These are phyloP conservation scores for Citrus reticulata DNA, from an alignment of 345 rosid genomes.

Conservation along the genomic window DNA sequence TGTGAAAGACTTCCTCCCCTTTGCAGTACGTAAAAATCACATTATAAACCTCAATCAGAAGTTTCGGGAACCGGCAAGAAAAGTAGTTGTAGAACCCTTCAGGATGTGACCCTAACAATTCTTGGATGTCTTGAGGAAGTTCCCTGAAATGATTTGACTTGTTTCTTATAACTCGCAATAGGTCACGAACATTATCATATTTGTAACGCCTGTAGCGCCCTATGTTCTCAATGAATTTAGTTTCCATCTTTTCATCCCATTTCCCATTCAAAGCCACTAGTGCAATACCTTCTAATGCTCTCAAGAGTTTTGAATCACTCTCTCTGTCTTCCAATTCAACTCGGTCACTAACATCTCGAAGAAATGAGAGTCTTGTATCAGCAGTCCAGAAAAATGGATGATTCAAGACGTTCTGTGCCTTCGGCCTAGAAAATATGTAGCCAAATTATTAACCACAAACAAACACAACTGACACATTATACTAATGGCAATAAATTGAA, in stretches of 20 bases:
- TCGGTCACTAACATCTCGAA: constrained; percentile 68
- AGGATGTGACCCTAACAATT: constrained; percentile 58
- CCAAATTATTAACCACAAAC: neutral
- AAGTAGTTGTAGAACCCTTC: constrained; percentile 67
- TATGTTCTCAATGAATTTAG: constrained; percentile 50
- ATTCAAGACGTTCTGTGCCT: constrained; percentile 40
- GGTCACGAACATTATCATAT: constrained; percentile 59
- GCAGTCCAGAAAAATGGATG: constrained; percentile 77
- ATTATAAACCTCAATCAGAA: constrained; percentile 68
- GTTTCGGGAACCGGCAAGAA: constrained; percentile 59
- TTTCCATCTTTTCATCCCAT: constrained; percentile 73
- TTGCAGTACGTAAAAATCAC: constrained; percentile 41
- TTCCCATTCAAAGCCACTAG: constrained; percentile 44
- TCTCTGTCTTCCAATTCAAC: constrained; percentile 64
- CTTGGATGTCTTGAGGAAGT: constrained; percentile 63
- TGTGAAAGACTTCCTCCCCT: constrained; percentile 58
- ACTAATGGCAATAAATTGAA: neutral
- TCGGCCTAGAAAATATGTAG: constrained; percentile 45
- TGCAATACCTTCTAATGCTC: constrained; percentile 54
- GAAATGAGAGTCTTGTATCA: constrained; percentile 61
- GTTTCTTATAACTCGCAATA: constrained; percentile 65
- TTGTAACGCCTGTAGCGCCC: constrained; percentile 68
- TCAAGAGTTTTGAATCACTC: constrained; percentile 45
- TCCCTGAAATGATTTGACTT: constrained; percentile 66
- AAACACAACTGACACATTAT: neutral